A percentile compares a stretch with the other conserved stretches of the same genome.
Conservation (phyloP, 768 basidiomycete genomes). For the Lepiota venenata region DNA sequence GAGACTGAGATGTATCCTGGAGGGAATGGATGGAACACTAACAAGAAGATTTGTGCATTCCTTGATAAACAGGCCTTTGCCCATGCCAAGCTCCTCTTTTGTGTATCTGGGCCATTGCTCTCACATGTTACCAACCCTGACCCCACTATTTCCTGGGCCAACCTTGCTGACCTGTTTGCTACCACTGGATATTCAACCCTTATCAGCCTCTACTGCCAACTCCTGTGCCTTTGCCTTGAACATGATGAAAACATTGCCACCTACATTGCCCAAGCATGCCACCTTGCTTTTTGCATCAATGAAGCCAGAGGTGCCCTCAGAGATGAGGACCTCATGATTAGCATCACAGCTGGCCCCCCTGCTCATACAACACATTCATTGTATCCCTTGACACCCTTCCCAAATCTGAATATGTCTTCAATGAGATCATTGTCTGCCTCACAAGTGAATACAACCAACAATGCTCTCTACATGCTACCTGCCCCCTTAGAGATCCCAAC, state of each 20-base stretch:
- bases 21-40: not conserved
- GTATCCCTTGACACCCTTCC: conserved; percentile 1
- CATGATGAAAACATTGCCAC: not conserved
- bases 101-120: not conserved
- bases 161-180: not conserved
- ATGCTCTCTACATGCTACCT: no score
- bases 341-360: not conserved
- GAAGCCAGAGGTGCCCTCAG: not conserved
- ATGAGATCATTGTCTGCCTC: not conserved
- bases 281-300: not conserved
- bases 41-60: not conserved
- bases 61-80: no score
- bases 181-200: not conserved
- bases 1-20: not conserved
- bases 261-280: not conserved
- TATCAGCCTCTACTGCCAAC: not conserved
- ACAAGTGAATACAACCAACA: not conserved
- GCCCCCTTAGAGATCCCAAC: no score
- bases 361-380: conserved; percentile 6
- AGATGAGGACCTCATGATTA: not conserved
- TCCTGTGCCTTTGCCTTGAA: not conserved
- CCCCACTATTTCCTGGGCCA: not conserved
- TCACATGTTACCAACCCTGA: no score
- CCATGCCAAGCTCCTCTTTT: not conserved
- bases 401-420: not conserved